These are phyloP conservation scores for Pseudocercospora musae DNA, from an alignment of 2,329 filamentous ascomycete genomes.

Conservation along the genomic window DNA sequence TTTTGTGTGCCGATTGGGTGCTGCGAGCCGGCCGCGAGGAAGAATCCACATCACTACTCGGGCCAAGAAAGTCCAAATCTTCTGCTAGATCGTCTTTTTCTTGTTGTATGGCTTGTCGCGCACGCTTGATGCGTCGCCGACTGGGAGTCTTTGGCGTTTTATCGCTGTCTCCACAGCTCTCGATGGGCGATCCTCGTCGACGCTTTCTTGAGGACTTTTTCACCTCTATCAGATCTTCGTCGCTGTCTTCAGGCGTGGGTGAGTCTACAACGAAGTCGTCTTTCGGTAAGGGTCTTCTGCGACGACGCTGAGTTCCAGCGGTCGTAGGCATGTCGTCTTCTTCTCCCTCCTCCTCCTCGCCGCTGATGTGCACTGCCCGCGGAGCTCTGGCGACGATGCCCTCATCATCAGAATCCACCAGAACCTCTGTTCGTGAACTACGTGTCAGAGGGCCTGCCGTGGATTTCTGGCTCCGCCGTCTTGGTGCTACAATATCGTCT, in stretches of 20 bases:
- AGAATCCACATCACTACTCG: constrained; percentile 33
- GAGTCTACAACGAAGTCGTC: constrained; percentile 28
- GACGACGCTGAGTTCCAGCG: constrained; percentile 25
- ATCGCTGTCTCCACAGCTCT: constrained; percentile 25
- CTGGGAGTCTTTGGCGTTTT: constrained; percentile 27
- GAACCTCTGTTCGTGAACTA: constrained; percentile 13
- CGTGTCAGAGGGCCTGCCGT: constrained; percentile 5
- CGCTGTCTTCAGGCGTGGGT: constrained; percentile 26
- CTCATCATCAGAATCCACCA: constrained; percentile 16
- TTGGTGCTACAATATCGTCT: neutral
- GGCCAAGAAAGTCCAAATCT: constrained; percentile 44
- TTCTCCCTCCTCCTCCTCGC: constrained; percentile 27
- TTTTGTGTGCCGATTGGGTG: constrained; percentile 34
- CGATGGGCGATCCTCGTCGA: constrained; percentile 7
- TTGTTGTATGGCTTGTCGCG: constrained; percentile 28
- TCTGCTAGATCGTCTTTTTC: constrained; percentile 45
- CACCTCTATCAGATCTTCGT: constrained; percentile 31
- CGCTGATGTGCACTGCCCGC: constrained; percentile 18
- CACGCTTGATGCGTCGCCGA: constrained; percentile 23
- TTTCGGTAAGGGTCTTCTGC: constrained; percentile 14
- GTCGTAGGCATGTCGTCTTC: constrained; percentile 34
- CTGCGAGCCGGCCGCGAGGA: constrained; percentile 22
- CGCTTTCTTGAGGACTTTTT: constrained; percentile 18
- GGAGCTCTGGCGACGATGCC: neutral
- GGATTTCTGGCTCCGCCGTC: neutral